phyloP scores from a whole-genome alignment of 352 stramenopile species.

The Pythium pyrilobum region DNA sequence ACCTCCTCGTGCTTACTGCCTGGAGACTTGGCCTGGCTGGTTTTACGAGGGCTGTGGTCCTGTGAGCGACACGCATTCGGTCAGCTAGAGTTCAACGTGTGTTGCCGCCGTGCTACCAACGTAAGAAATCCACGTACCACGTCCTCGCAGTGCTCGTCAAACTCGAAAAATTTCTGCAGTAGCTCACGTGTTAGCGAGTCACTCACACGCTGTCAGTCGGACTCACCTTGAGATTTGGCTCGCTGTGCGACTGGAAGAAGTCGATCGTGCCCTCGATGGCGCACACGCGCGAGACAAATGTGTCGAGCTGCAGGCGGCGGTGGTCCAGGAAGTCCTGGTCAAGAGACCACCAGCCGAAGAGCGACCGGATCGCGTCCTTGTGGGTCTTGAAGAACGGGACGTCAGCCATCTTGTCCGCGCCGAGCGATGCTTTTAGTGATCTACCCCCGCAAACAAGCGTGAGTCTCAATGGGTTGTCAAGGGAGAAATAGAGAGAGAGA shows the following conservation, averaged over 20 bases:
- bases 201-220: too few species aligned
- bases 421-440: conserved; percentile 38
- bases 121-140: conserved; percentile 29
- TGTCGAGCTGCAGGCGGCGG: conserved; percentile 44
- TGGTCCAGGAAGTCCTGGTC: conserved; percentile 58
- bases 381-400: conserved; percentile 53
- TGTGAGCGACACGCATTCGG: too few species aligned
- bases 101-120: not conserved
- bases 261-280: conserved; percentile 34
- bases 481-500: not conserved
- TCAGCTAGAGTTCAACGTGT: too few species aligned
- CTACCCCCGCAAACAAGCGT: not conserved
- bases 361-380: conserved; percentile 39
- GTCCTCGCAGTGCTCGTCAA: conserved; percentile 55
- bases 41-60: conserved; percentile 9
- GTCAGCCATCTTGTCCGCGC: conserved; percentile 30
- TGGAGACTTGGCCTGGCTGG: not conserved
- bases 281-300: conserved; percentile 41
- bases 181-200: not conserved
- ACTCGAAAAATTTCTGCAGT: conserved; percentile 49
- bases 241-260: conserved; percentile 54
- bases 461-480: not conserved
- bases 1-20: not conserved
- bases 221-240: conserved; percentile 39
- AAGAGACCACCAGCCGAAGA: conserved; percentile 42